These are phyloP conservation scores for Rhynchospora pubera DNA, from an alignment of 176 grass and related monocot genomes.

Conservation along the genomic window DNA sequence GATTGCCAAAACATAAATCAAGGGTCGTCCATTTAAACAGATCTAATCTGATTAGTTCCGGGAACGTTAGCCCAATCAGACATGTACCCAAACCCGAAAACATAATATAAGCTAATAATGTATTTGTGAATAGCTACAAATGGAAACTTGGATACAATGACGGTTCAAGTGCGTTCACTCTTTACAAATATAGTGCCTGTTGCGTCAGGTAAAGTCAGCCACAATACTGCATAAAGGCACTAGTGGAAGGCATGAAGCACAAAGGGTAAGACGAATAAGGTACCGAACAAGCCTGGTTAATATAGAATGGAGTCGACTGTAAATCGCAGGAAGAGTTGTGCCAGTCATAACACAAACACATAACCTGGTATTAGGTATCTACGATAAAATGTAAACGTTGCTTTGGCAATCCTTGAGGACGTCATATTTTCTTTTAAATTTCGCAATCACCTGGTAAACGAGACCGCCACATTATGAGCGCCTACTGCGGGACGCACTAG, in stretches of 20 bases:
- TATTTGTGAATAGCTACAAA: not conserved
- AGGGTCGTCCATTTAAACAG: not conserved
- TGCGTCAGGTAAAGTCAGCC: not conserved
- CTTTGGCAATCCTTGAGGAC: slow-evolving; percentile 4
- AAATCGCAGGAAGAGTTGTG: not conserved
- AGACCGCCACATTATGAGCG: slow-evolving; percentile 53
- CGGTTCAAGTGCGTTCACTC: not conserved
- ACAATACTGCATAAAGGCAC: not conserved
- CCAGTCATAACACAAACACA: not conserved
- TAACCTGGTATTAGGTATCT: not conserved
- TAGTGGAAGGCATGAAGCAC: not conserved
- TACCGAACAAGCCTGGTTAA: not conserved
- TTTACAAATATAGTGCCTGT: not conserved
- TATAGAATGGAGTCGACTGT: not conserved
- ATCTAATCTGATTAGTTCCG: not conserved
- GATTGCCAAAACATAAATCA: slow-evolving; percentile 14
- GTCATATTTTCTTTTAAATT: not conserved
- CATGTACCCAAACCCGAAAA: not conserved
- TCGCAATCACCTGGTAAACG: slow-evolving; percentile 36
- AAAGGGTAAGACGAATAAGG: not conserved
- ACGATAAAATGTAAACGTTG: not conserved
- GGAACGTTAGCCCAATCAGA: not conserved
- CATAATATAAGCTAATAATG: not conserved
- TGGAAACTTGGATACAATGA: no score
- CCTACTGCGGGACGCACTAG: slow-evolving; percentile 78